Evolutionary conservation across 176 grass and related monocot species (phyloP), one percentile per base, ranked within the genome.

Genomic region (Carex littledalei): DNA sequence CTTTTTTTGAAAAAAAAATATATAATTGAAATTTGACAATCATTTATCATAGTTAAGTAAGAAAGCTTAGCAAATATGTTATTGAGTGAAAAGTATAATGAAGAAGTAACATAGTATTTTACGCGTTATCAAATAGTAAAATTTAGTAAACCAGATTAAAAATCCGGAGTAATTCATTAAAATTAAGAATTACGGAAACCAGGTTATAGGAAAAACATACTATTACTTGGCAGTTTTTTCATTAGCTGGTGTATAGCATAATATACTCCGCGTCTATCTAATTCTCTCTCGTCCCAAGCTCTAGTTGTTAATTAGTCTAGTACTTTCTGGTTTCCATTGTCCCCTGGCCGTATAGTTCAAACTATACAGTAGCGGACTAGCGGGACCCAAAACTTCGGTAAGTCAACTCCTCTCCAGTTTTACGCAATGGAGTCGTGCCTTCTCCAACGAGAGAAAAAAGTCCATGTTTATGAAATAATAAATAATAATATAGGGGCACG

Each of bases 321-420:
- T 12, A 45, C 20, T 75, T 26, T 75, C 47, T 76, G 12, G 10
- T 29, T 76, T 26, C 72, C 47, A 76, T 52, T 52, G 72, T 76
- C 20, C 12, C 11, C 47, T 31, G 20, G 21, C 71, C 37, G 47
- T 45, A 45, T 49, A 50, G 47, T 50, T 50, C 47, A 50, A 2
- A 39, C 6, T 71, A 73, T 22, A 47, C 8, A 8, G 39, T 17
- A 70, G 55, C 29, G 29, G 29, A 29, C 29, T 5, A 14, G 5
- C 5, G 3, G 55, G 57, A 60, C 16, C 39, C 69, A 8, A 68
- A 18, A 70, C 5, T 49, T 74, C 6, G 18, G 14, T 22, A 52
- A 50, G 70, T 74, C 41, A 50, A 74, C 43, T 74, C 41, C 70
- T 74, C 70, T 74, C 70, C 70, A 74, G 70, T 74, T 50, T 12